Base-by-base conservation (phyloP, 768 basidiomycete genomes). In the Leccinum ochraceum region DNA sequence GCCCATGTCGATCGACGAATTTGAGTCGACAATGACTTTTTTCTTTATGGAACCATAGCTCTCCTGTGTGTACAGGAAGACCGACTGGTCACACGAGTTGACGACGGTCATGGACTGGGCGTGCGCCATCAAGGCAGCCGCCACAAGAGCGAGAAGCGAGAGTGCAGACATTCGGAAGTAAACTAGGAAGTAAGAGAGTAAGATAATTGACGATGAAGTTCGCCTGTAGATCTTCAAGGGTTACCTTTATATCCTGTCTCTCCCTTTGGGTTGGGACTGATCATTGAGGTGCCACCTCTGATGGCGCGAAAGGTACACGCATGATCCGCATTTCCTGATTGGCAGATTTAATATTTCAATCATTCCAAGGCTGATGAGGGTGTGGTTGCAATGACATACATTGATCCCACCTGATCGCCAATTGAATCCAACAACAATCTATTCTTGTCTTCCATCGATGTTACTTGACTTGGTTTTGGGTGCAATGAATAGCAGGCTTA, bases 21-120 rank as follows among this genome's bases (percentile, higher is more conserved):
- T 58, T 0, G 65, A 52, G 14, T 16, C 54, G 20, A 71, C 60
- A 22, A 50, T 53, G 52, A 72, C 57, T 10, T 67, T 58, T 57
- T 67, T 70, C n/a, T 59, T 53, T 44, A 71, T 56, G 28, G 37
- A 39, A 10, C 71, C 71, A 30, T 37, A 66, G 60, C 69, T 72
- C 4, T 59, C 63, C 54, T 65, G 61, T 0, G 70, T 71, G 59
- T 53, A 63, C 34, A 70, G 46, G 44, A 72, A 62, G 53, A 70
- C 70, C 24, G 60, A 44, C 58, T 71, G 59, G n/a, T 30, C 14
- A 20, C 70, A 72, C 3, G 57, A 24, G 53, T 71, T 72, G 48
- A 56, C 58, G 36, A 72, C 64, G 13, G 52, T 67, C 51, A 72
- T 42, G n/a, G 70, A 67, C 39, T 69, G 63, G 13, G 68, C 71